Percentiles rank a stretch among this genome's conserved stretches.
Evolutionary conservation across 176 grass and related monocot genomes (phyloP).

Genomic region (Panicum miliaceum): DNA sequence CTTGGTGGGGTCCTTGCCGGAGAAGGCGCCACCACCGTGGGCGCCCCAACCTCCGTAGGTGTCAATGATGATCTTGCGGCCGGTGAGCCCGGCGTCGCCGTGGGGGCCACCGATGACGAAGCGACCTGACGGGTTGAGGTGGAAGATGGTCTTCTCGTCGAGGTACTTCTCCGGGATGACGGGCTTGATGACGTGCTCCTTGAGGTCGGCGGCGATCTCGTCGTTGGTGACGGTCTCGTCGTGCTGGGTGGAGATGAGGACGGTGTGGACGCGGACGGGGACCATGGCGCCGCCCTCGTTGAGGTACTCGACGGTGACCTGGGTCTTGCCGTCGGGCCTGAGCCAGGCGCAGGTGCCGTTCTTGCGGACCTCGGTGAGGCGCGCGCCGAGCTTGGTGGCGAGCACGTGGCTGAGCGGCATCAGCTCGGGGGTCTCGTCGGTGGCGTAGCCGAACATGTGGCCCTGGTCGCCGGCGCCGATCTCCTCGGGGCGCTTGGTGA

Average conservation of each 20-base stretch:
- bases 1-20: conserved; percentile 79
- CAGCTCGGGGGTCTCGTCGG: conserved; percentile 72
- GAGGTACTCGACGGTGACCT: conserved; percentile 74
- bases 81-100: conserved; percentile 60
- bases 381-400: conserved; percentile 68
- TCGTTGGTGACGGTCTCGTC: conserved; percentile 81
- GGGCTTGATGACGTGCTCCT: conserved; percentile 86
- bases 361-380: conserved; percentile 73
- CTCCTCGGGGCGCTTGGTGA: conserved; percentile 73
- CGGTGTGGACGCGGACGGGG: conserved; percentile 77
- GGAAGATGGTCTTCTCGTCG: conserved; percentile 76
- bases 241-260: conserved; percentile 90
- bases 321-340: conserved; percentile 74
- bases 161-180: conserved; percentile 71
- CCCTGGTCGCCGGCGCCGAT: conserved; percentile 78
- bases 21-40: conserved; percentile 68
- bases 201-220: conserved; percentile 79
- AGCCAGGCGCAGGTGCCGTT: conserved; percentile 70
- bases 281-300: conserved; percentile 74
- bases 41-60: conserved; percentile 74
- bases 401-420: conserved; percentile 81
- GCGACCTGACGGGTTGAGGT: conserved; percentile 65
- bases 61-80: conserved; percentile 80
- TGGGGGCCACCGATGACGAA: conserved; percentile 71
- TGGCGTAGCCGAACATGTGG: conserved; percentile 78